Base-by-base conservation (phyloP, 2,329 filamentous ascomycete species). In the Chrysosporium keratinophilum region DNA sequence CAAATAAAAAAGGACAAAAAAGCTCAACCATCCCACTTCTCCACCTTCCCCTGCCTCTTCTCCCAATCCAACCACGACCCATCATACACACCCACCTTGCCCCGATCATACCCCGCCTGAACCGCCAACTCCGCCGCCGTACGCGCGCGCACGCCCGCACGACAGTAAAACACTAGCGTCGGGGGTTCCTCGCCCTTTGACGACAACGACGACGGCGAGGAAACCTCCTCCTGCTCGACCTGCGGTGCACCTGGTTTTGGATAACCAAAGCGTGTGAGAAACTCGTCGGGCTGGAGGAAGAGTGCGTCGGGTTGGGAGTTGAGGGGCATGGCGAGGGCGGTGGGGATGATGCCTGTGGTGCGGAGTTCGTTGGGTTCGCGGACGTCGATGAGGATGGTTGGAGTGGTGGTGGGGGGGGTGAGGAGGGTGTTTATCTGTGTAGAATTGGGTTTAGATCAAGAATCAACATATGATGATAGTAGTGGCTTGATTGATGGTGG, bases 161-260 rank as follows among this genome's bases (percentile, higher is more conserved):
- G 94, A 73, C 93, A 98, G 70, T 95, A 97, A 64, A 97, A 93
- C 3, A 97, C 77, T 12, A 95, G 62, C 56, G 74, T 68, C 47
- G 67, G 23, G 3, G 23, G 3, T 7, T 63, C 11, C 56, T 55
- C n/a, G 47, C 50, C 14, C 50, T 52, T 5, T 52, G 44, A 15
- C n/a, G 20, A 4, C 28, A 14, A n/a, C n/a, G n/a, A n/a, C n/a
- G 28, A 15, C n/a, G 10, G 28, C 9, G 42, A 3, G n/a, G 14
- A n/a, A 2, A 1, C 14, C 1, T 17, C 43, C 14, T 35, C 31
- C 7, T n/a, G 3, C 9, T n/a, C 12, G 28, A 10, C 43, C n/a
- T 46, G 43, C 28, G 43, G 43, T 5, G 73, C 74, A 1, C 63
- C 62, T 0, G 84, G 90, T 57, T 87, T 85, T 56, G 77, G 72